Evolutionary conservation across 1,139 yeast genomes (phyloP).

Genomic region (Suhomyces anneliseae): DNA sequence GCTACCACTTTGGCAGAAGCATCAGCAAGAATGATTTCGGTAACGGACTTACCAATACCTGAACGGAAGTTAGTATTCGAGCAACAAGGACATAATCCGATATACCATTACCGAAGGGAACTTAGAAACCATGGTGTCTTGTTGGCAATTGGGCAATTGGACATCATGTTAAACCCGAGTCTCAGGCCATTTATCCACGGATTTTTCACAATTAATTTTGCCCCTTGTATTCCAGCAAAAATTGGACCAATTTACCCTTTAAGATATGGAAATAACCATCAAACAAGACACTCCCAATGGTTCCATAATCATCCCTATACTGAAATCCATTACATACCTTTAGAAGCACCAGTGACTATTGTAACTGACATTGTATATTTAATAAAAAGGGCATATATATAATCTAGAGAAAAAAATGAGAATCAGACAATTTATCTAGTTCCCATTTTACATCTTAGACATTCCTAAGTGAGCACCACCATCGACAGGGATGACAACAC

Average conservation of each 20-base stretch:
- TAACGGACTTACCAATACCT: slow-evolving; percentile 81
- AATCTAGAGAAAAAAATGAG: not conserved
- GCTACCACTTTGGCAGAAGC: slow-evolving; percentile 51
- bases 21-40: slow-evolving; percentile 47
- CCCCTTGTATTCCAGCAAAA: no score
- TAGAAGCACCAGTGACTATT: slow-evolving; percentile 71
- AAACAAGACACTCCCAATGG: no score
- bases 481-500: slow-evolving; percentile 71
- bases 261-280: no score
- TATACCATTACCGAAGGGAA: not conserved
- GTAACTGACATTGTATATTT: slow-evolving; percentile 26
- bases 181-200: no score
- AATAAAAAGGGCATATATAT: not conserved
- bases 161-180: no score
- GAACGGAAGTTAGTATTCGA: slow-evolving; percentile 14
- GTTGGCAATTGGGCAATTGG: no score
- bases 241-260: no score
- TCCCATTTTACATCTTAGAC: slow-evolving; percentile 9
- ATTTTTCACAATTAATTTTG: no score
- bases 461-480: slow-evolving; percentile 55
- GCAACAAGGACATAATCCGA: not conserved
- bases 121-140: no score
- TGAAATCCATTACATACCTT: slow-evolving; percentile 32
- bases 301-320: not conserved
- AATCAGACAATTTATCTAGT: not conserved